phyloP scores from a whole-genome alignment of 768 basidiomycete species.

The Termitomyces bulborhizus region DNA sequence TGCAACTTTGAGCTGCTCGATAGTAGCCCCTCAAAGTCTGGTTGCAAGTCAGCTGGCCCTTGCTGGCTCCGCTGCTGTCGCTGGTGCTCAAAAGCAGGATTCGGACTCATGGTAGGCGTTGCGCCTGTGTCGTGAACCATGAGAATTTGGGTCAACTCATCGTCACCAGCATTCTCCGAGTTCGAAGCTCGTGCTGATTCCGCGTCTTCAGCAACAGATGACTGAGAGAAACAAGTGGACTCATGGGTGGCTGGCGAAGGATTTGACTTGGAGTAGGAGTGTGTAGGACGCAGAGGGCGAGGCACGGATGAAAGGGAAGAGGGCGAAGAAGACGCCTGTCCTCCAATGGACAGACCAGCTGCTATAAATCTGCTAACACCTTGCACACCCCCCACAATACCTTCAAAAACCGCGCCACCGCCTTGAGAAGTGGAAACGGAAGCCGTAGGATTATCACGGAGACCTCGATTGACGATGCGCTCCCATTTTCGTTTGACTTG shows the following conservation, averaged over 20 bases:
- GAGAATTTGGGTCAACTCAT: conserved; percentile 24
- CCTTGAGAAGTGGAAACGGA: conserved; percentile 18
- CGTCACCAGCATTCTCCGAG: conserved; percentile 14
- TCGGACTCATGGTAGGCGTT: conserved; percentile 43
- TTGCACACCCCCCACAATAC: conserved; percentile 61
- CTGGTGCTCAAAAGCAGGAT: conserved; percentile 32
- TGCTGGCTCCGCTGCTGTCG: conserved; percentile 19
- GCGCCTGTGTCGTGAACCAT: conserved; percentile 46
- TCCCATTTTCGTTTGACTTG: conserved; percentile 83
- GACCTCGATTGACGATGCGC: conserved; percentile 64
- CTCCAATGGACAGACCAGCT: conserved; percentile 29
- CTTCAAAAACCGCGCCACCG: conserved; percentile 41
- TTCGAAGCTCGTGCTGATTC: neutral
- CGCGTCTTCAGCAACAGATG: conserved; percentile 36
- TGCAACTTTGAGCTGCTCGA: conserved; percentile 14
- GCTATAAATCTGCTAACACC: conserved; percentile 52
- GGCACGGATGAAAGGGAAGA: neutral
- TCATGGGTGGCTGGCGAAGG: conserved; percentile 12
- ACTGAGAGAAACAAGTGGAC: conserved; percentile 23
- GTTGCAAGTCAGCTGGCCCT: neutral
- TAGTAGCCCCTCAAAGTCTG: conserved; percentile 1
- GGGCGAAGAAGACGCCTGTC: conserved; percentile 17
- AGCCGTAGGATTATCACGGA: conserved; percentile 18
- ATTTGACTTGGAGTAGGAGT: conserved; percentile 8
- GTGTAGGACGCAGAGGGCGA: conserved; percentile 5